Percentiles rank a stretch among this genome's conserved stretches.
Evolutionary conservation across 2,329 filamentous ascomycete species (phyloP).

Genomic region (Waltergamsia citrina): DNA sequence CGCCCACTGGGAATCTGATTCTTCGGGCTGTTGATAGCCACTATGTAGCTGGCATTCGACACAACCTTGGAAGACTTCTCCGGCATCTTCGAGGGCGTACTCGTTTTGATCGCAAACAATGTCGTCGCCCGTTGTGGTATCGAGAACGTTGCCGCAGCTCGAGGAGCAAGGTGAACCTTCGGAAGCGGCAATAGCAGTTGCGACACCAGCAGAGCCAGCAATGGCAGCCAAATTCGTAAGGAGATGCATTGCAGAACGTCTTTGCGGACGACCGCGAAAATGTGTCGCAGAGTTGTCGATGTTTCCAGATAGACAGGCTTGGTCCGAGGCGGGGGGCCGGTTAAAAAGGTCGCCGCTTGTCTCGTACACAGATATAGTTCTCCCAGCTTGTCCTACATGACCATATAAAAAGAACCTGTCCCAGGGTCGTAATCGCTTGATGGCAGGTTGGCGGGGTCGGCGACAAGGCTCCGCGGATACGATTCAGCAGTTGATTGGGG

Average conservation of each 20-base stretch:
- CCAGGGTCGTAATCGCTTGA: no score
- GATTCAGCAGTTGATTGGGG: no score
- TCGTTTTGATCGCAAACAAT: constrained; percentile 34
- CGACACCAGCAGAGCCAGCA: constrained; percentile 8
- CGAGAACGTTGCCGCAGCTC: constrained; percentile 44
- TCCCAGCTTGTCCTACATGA: no score
- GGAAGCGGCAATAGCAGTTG: constrained; percentile 29
- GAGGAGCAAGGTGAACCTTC: constrained; percentile 37
- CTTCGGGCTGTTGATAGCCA: constrained; percentile 26
- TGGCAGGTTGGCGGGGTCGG: no score
- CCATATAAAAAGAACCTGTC: no score
- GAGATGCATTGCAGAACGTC: constrained; percentile 7
- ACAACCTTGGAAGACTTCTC: constrained; percentile 41
- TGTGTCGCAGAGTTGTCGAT: no score
- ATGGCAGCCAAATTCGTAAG: constrained; percentile 10
- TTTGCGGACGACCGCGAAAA: no score
- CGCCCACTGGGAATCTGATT: constrained; percentile 37
- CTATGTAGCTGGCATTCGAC: constrained; percentile 43
- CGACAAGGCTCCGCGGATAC: no score
- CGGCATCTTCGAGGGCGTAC: constrained; percentile 25
- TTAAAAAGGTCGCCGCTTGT: no score
- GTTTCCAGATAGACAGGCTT: no score
- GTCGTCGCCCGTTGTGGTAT: constrained; percentile 32
- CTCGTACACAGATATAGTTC: no score
- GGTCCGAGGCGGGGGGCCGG: no score